Base-by-base conservation (phyloP, 2,329 filamentous ascomycete species). In the Lojkania enalia region DNA sequence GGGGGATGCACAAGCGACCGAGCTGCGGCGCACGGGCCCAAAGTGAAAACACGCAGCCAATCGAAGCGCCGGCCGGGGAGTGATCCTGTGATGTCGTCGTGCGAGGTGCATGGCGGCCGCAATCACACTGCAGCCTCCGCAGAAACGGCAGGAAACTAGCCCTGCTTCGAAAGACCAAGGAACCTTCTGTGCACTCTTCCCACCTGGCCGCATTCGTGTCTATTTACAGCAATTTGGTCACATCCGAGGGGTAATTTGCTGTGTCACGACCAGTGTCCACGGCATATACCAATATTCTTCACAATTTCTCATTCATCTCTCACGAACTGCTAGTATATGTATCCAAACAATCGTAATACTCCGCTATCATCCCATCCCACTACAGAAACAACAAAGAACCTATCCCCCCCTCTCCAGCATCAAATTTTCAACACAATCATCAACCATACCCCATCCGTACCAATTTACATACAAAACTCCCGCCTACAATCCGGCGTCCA, bases 81-180 rank as follows among this genome's bases (percentile, higher is more conserved):
- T 45, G 46, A n/a, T 57, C 57, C 60, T 62, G 63, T 68, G 64
- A 68, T 55, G 49, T 46, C 44, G 46, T 42, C 48, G 42, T 47
- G 44, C 29, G 40, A 50, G 48, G 41, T 66, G 63, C 62, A 63
- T 58, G 46, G 20, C 40, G 35, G 43, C 39, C 51, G 49, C 55
- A 48, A 60, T 67, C 64, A 68, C 64, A 58, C 55, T 63, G 64
- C 64, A n/a, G n/a, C n/a, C n/a, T n/a, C n/a, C n/a, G n/a, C n/a
- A 62, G 58, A 46, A 47, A 51, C 41, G 48, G 44, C 48, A 48
- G 37, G 14, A 43, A 47, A 49, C 55, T 55, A 51, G 38, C 46
- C 44, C 48, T 40, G 33, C 31, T n/a, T 55, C 33, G 20, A 30
- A 49, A 14, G 31, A 42, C 36, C 13, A 27, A 44, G 45, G 23